Base-by-base conservation (phyloP, 208 protist genomes). In the Crithidia expoeki region DNA sequence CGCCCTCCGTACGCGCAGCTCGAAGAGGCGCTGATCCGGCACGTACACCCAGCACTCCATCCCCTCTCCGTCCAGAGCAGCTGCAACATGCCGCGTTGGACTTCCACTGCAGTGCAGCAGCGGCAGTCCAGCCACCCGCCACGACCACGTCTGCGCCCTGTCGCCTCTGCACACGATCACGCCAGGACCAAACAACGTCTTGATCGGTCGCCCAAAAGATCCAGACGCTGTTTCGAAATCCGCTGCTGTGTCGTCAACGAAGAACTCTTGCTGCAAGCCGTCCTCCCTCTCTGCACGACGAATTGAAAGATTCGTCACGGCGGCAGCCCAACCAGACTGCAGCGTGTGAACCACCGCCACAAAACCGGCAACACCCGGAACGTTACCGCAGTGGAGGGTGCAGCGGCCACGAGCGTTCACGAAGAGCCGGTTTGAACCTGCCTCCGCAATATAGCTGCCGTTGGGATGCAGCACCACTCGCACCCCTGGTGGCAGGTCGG, bases 391-490 rank as follows among this genome's bases (percentile, higher is more conserved):
- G 44, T n/a, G 50, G 32, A 71, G 65, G 2, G 25, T 53, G 42
- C 57, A 67, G 38, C 64, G 46, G n/a, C 72, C 72, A 28, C 66
- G 36, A 0, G 58, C 21, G 19, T 19, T 51, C 6, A 77, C 72
- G n/a, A 62, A 55, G 42, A 77, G 58, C 28, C 33, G 56, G 6
- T 2, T 16, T 6, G 10, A 0, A 12, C 12, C 50, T 17, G 14
- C 44, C 25, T 33, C 44, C 0, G 83, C 81, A 4, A 75, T 33
- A 50, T 90, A 90, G 57, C 80, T 67, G 30, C 88, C 88, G 32
- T 52, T 70, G 4, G 62, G 58, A 23, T 89, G 76, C 44, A 93
- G 58, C n/a, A 80, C 56, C 25, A 93, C 46, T 21, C 74, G 79
- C 55, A 78, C 73, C 1, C 65, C 65, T 0, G 50, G 58, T n/a